Evolutionary conservation across 2,329 filamentous ascomycete genomes (phyloP).

Genomic region (Xylariaceae sp.): DNA sequence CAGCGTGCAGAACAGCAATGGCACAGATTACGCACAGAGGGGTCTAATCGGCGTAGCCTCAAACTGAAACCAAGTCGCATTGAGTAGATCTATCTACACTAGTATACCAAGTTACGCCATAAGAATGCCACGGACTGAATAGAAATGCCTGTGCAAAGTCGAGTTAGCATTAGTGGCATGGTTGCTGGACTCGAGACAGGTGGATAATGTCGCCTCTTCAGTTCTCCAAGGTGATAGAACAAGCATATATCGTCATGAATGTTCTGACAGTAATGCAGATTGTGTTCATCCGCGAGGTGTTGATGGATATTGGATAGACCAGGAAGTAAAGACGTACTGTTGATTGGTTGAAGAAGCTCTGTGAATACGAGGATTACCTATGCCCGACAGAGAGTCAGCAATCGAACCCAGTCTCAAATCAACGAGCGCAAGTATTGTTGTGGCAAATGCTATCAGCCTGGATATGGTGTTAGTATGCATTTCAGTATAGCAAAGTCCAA

Average conservation of each 20-base stretch:
- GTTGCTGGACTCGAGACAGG: no score
- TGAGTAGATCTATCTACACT: no score
- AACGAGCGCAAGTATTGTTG: slow-evolving; percentile 1
- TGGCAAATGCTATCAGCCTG: slow-evolving; percentile 28
- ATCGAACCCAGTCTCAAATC: neutral
- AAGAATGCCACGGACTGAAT: no score
- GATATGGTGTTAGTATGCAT: slow-evolving; percentile 15
- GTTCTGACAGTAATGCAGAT: slow-evolving; percentile 48
- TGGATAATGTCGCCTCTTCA: slow-evolving; percentile 39
- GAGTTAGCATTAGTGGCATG: neutral
- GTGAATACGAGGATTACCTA: slow-evolving; percentile 18
- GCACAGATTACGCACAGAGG: no score
- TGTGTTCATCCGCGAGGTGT: slow-evolving; percentile 47
- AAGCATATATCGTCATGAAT: slow-evolving; percentile 50
- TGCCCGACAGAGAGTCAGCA: slow-evolving; percentile 5
- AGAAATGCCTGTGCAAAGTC: no score
- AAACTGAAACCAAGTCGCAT: no score
- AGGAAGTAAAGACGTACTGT: slow-evolving; percentile 7
- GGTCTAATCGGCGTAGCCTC: no score
- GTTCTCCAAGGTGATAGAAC: slow-evolving; percentile 61
- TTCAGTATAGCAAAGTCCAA: no score
- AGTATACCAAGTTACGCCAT: no score
- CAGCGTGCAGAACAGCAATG: no score
- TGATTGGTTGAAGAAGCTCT: neutral
- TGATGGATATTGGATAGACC: slow-evolving; percentile 28